Percentiles rank a stretch among this genome's conserved stretches.
phyloP scores from a whole-genome alignment of 768 basidiomycete species.

The Favolaschia claudopus region DNA sequence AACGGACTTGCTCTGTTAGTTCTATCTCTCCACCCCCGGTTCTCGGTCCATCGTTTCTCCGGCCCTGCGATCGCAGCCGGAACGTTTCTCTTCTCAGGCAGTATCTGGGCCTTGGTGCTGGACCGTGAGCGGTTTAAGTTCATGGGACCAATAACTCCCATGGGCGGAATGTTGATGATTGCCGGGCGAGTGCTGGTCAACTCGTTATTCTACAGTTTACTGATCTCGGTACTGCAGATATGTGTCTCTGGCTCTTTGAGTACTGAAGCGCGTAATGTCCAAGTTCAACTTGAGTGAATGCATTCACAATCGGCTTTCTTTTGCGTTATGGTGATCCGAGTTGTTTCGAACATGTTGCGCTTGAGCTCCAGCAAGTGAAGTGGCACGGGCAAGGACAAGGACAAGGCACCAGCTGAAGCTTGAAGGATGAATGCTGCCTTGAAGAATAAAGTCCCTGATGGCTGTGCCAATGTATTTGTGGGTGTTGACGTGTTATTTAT shows the following conservation, averaged over 20 bases:
- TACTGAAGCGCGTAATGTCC: slow-evolving; percentile 42
- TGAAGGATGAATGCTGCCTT: no score
- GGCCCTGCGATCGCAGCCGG: slow-evolving; percentile 72
- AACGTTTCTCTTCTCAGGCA: slow-evolving; percentile 66
- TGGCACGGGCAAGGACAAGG: no score
- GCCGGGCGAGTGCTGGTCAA: slow-evolving; percentile 58
- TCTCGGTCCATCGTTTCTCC: slow-evolving; percentile 66
- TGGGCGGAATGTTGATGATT: slow-evolving; percentile 71
- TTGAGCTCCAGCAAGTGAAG: no score
- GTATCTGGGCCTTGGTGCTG: slow-evolving; percentile 64
- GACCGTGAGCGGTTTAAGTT: slow-evolving; percentile 56
- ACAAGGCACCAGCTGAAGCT: no score
- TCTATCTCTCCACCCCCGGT: slow-evolving; percentile 68
- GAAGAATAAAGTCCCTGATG: no score
- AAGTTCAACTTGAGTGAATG: no score
- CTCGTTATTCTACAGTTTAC: background rate
- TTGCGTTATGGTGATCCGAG: no score
- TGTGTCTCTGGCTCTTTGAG: slow-evolving; percentile 56
- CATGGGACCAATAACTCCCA: slow-evolving; percentile 71
- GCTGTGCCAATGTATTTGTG: no score
- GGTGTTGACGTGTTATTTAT: no score
- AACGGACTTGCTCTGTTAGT: slow-evolving; percentile 74
- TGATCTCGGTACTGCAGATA: slow-evolving; percentile 52
- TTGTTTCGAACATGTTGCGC: no score
- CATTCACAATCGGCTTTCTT: no score